Conservation (phyloP, 192 early-diverging fungal species). For the Spizellomyces sp. region DNA sequence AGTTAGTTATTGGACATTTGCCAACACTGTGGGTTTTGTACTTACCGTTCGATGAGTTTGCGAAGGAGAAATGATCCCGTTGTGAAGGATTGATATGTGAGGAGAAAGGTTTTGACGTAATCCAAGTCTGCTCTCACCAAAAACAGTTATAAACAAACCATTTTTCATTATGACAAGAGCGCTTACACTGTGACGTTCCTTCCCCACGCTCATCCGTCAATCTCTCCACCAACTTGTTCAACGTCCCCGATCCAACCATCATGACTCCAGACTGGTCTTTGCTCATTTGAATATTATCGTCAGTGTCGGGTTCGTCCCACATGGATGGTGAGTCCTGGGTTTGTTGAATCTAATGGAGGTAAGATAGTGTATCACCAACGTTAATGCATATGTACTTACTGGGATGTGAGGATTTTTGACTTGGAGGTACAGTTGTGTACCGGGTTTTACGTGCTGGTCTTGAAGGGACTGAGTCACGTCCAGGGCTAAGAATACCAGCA, state of each 20-base stretch:
- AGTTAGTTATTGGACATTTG: background rate
- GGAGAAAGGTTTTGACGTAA: slow-evolving; percentile 45
- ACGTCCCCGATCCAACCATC: slow-evolving; percentile 23
- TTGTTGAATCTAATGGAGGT: too few species aligned
- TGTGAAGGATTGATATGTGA: slow-evolving; percentile 49
- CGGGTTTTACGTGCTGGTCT: slow-evolving; percentile 3
- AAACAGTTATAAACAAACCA: slow-evolving; percentile 9
- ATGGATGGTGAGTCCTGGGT: slow-evolving; percentile 11
- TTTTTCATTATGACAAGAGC: too few species aligned
- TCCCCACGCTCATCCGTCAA: slow-evolving; percentile 35
- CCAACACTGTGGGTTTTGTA: background rate
- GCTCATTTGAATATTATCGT: slow-evolving; percentile 17
- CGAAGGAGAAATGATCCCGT: slow-evolving; percentile 21
- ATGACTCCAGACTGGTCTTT: background rate
- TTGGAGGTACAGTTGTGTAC: slow-evolving; percentile 9
- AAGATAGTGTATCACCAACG: too few species aligned
- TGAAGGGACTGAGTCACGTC: background rate
- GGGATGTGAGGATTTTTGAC: too few species aligned
- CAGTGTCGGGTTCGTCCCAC: slow-evolving; percentile 29
- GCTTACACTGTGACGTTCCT: slow-evolving; percentile 17
- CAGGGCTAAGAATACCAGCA: background rate
- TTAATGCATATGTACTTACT: too few species aligned
- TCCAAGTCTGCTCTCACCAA: slow-evolving; percentile 17
- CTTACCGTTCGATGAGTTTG: slow-evolving; percentile 33
- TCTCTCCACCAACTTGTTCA: slow-evolving; percentile 36